Evolutionary conservation across 2,329 filamentous ascomycete genomes (phyloP).

Genomic region (Aspergillus sp.): DNA sequence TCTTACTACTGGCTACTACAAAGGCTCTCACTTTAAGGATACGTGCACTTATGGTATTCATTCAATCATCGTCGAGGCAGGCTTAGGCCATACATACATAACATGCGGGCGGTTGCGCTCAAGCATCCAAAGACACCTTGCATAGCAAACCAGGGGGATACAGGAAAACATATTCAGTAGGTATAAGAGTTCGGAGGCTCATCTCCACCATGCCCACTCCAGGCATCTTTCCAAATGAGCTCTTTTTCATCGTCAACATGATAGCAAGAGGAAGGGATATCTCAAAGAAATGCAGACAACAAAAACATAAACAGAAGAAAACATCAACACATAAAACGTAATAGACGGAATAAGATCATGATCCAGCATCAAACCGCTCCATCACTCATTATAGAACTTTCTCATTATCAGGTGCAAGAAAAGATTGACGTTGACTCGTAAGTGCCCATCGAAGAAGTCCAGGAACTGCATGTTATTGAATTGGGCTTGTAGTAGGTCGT

Average conservation of each 20-base stretch:
- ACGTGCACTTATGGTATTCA: slow-evolving; percentile 23
- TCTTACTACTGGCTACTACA: no score
- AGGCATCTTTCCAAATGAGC: not conserved
- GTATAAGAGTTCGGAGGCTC: not conserved
- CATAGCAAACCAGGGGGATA: slow-evolving; percentile 4
- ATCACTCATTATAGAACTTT: slow-evolving; percentile 79
- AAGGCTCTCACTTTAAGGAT: not conserved
- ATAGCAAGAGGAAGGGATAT: slow-evolving; percentile 18
- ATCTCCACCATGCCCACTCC: not conserved
- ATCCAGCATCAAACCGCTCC: not conserved
- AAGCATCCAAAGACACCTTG: not conserved
- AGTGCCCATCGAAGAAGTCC: slow-evolving; percentile 83
- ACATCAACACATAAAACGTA: slow-evolving; percentile 17
- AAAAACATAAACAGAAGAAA: slow-evolving; percentile 8
- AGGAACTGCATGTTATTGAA: slow-evolving; percentile 97
- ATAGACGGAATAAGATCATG: slow-evolving; percentile 16
- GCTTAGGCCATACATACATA: not conserved
- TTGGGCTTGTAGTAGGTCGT: slow-evolving; percentile 92
- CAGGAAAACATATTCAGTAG: not conserved
- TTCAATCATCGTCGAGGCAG: slow-evolving; percentile 23
- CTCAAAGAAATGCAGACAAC: slow-evolving; percentile 5
- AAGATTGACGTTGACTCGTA: slow-evolving; percentile 93
- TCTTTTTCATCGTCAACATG: slow-evolving; percentile 16
- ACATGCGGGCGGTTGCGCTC: not conserved
- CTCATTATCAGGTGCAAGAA: slow-evolving; percentile 96